Evolutionary conservation across 1,284 basidiomycete species (phyloP).

Genomic region (Tausonia pullulans): DNA sequence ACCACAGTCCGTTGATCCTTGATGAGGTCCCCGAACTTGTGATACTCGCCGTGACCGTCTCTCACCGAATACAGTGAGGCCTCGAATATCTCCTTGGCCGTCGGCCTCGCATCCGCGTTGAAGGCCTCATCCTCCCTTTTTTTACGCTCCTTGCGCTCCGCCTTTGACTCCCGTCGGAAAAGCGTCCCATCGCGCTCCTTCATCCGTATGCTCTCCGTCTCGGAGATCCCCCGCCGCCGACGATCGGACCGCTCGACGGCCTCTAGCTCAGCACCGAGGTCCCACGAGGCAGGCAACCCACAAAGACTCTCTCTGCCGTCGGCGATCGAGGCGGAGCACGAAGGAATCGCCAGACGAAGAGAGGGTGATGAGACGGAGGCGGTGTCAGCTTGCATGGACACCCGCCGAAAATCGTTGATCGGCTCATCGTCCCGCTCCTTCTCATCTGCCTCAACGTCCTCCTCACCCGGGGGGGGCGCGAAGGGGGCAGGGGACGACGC

Average conservation of each 20-base stretch:
- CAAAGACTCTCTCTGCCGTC: too few relatives aligned
- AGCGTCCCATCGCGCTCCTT: slow-evolving; percentile 1
- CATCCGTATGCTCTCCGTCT: slow-evolving; percentile 7
- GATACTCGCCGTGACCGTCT: slow-evolving; percentile 51
- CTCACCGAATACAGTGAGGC: slow-evolving; percentile 54
- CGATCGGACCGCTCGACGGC: slow-evolving; percentile 4
- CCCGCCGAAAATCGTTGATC: too few relatives aligned
- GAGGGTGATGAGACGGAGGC: too few relatives aligned
- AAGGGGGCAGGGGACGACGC: too few relatives aligned
- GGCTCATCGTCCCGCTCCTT: too few relatives aligned
- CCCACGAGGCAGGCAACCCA: slow-evolving; percentile 2
- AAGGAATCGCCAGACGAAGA: too few relatives aligned
- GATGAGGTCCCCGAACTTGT: slow-evolving; percentile 64
- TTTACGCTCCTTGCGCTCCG: slow-evolving; percentile 19
- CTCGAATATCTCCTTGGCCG: slow-evolving; percentile 38
- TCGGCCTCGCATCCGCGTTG: slow-evolving; percentile 23
- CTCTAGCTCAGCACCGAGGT: slow-evolving; percentile 8
- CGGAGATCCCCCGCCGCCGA: background rate
- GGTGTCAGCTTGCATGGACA: too few relatives aligned
- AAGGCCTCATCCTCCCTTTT: slow-evolving; percentile 24
- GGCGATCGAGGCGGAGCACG: too few relatives aligned
- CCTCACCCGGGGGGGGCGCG: too few relatives aligned
- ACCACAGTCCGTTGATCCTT: slow-evolving; percentile 54
- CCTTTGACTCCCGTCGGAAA: slow-evolving; percentile 19
- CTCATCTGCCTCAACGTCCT: too few relatives aligned